Base-by-base conservation (phyloP, 2,329 filamentous ascomycete genomes). In the Septoria linicola region DNA sequence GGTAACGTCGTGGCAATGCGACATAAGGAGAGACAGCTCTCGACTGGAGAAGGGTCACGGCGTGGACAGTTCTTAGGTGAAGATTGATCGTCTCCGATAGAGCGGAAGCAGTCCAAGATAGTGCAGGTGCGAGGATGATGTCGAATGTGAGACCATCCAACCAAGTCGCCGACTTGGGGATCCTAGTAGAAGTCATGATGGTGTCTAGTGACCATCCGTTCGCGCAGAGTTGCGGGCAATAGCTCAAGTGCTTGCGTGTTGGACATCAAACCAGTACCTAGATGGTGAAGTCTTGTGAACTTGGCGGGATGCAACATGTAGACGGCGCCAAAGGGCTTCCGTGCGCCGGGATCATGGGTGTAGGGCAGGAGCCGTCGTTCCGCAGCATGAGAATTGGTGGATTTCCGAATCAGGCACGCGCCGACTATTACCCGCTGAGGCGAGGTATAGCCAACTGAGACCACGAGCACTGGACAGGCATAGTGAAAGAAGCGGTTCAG, bases 391-490 rank as follows among this genome's bases (percentile, higher is more conserved):
- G 36, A n/a, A n/a, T n/a, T n/a, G n/a, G n/a, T n/a, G n/a, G n/a
- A n/a, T n/a, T n/a, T n/a, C n/a, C n/a, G n/a, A n/a, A n/a, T 19
- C 17, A 27, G 23, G 23, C 5, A 27, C 7, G 11, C 5, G 14
- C 44, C 44, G 44, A 30, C 16, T 13, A 23, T 48, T 48, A 13
- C 6, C 44, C 44, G 20, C n/a, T 11, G n/a, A 48, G 16, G 23
- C 44, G 44, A 48, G 44, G 25, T 31, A 17, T 25, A 16, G 7
- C 35, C 35, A 39, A 19, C 10, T 20, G 35, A 39, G 17, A 37
- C 44, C 20, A 31, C 17, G 11, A 27, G 43, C 31, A 19, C 13
- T 23, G 30, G 32, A 23, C 14, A 39, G 35, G 35, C 34, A 31
- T 21, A 27, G 44, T 3, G 20, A 3, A 19, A 11, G 14, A 2